Conservation (phyloP, 805 yeast genomes). For the Saccharomycopsis javanensis region DNA sequence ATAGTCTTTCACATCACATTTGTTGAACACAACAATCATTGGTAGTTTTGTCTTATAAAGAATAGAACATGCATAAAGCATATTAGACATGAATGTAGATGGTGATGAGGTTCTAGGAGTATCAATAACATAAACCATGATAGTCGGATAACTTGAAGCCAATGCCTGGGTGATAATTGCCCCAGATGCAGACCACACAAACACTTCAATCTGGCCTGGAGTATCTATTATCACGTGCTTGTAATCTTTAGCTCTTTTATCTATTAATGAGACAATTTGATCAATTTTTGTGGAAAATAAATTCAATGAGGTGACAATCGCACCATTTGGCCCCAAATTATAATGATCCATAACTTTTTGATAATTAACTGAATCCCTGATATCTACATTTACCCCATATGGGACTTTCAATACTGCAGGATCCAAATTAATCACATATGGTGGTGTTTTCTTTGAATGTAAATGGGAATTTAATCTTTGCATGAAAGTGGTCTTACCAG, state of each 20-base stretch:
- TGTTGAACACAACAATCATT: constrained; percentile 92
- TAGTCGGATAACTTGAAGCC: constrained; percentile 92
- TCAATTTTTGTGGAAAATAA: constrained; percentile 91
- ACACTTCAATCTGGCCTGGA: constrained; percentile 98
- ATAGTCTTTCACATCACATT: constrained; percentile 79
- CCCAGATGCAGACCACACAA: constrained; percentile 97
- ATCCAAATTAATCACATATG: constrained; percentile 89
- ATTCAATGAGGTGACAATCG: constrained; percentile 90
- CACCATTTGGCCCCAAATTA: constrained; percentile 95
- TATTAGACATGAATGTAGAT: constrained; percentile 94
- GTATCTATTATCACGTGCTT: constrained; percentile 84
- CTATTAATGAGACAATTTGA: constrained; percentile 80
- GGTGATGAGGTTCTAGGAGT: constrained; percentile 94
- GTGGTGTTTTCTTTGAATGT: constrained; percentile 60
- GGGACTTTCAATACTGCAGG: constrained; percentile 96
- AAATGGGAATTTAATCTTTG: constrained; percentile 87
- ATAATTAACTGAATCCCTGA: constrained; percentile 91
- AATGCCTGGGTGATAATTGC: constrained; percentile 93
- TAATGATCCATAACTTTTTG: constrained; percentile 95
- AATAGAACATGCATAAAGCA: constrained; percentile 97
- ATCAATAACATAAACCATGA: constrained; percentile 90
- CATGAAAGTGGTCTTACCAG: constrained; percentile 97
- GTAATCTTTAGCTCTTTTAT: constrained; percentile 50
- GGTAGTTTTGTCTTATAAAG: constrained; percentile 93
- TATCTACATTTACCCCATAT: constrained; percentile 88